Evolutionary conservation across 768 basidiomycete species (phyloP), one percentile per base, ranked within the genome.

Genomic region (Amanita inopinata): DNA sequence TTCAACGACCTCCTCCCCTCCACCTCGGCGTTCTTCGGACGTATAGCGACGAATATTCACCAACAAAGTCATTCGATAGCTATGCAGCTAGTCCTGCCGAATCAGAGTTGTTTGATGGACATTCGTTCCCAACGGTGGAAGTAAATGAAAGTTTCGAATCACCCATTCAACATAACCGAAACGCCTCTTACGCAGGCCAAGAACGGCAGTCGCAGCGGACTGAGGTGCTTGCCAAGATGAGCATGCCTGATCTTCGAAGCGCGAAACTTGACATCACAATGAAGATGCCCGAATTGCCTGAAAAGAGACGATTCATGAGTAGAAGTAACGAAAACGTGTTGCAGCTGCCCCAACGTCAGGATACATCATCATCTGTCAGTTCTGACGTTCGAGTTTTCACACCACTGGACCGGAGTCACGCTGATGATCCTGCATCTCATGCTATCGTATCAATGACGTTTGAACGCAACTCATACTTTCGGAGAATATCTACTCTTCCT

Each of bases 391-490:
- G 22, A 23, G 7, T 24, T 17, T 23, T 18, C 5, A 14, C 11
- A 8, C 22, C 30, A 34, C 60, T 45, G 51, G 57, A 40, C 55
- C 50, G 49, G 37, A 28, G 48, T 43, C 44, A 49, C 40, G 43
- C 40, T 34, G 51, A 57, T 27, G 46, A 52, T 40, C 61, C 48
- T 20, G 55, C 53, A 19, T 56, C 64, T 2, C 67, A 64, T 32
- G 60, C 69, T 1, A 64, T 72, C 2, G 74, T 76, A 14, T 69
- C 78, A 3, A 77, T 85, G 61, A 79, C 89, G 31, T 72, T 76
- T 3, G 88, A 93, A 54, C 78, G 87, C 17, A 85, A 90, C 53
- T 86, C 89, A 1, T 98, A 99, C 61, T 99, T 99, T 64, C 82
- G 83, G 27, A 80, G 92, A n/a, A 68, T 94, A 17, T 91, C 90